Conservation (phyloP, 305 asterid genomes). For the Fraxinus albicans region DNA sequence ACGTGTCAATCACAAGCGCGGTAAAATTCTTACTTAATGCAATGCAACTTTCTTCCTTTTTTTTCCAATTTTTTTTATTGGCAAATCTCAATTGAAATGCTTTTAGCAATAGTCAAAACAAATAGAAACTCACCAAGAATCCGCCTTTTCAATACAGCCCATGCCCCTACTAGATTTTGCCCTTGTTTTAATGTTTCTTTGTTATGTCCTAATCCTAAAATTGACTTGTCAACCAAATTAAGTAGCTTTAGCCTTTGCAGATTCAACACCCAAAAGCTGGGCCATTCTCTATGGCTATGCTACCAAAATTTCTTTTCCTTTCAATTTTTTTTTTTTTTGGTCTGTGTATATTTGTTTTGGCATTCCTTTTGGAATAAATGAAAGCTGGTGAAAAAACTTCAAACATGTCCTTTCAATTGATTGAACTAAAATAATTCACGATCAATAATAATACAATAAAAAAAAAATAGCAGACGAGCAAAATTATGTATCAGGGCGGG, state of each 20-base stretch:
- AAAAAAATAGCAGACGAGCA: no score
- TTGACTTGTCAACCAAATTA: conserved; percentile 6
- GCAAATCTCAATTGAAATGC: background rate
- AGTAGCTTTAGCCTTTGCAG: background rate
- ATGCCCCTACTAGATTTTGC: background rate
- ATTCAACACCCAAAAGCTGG: background rate
- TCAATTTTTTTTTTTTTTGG: background rate
- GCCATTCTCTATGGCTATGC: background rate
- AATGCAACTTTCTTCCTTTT: background rate
- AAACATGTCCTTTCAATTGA: background rate
- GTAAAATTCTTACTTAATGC: background rate
- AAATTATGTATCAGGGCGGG: background rate
- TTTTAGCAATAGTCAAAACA: background rate
- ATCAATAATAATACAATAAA: background rate
- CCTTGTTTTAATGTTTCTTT: background rate
- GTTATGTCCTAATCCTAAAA: conserved; percentile 13
- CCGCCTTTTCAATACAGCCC: background rate
- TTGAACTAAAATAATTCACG: background rate
- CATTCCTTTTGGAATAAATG: background rate
- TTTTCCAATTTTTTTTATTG: background rate
- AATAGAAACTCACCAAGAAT: background rate
- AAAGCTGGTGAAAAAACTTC: background rate
- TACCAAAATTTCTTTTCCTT: background rate
- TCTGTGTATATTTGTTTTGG: no score
- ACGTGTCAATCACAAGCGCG: background rate